phyloP scores from a whole-genome alignment of 2,329 filamentous ascomycete species.

The Aspergillus persii region DNA sequence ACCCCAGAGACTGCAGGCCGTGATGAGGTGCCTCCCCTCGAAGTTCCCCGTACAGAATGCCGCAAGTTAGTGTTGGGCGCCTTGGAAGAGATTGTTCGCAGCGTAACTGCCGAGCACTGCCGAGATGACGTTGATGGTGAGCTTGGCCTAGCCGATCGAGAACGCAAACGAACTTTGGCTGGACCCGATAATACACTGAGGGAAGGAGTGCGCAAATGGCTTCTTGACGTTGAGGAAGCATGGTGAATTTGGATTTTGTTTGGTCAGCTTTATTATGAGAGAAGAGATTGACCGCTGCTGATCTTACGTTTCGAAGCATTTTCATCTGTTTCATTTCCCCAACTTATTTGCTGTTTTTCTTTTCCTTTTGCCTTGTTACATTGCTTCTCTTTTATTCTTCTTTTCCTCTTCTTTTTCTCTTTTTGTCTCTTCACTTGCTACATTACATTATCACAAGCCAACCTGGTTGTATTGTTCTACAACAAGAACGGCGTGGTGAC shows the following conservation, averaged over 20 bases:
- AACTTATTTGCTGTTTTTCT: not conserved
- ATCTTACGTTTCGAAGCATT: not conserved
- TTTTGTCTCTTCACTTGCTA: no score
- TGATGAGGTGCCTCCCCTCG: constrained; percentile 36
- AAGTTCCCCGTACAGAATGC: constrained; percentile 53
- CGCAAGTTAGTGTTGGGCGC: constrained; percentile 56
- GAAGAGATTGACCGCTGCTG: not conserved
- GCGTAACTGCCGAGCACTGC: constrained; percentile 51
- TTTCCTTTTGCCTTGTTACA: not conserved
- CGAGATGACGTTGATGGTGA: constrained; percentile 39
- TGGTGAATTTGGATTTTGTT: constrained; percentile 26
- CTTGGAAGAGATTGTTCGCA: constrained; percentile 55
- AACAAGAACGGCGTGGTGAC: not conserved
- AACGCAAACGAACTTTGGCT: constrained; percentile 32
- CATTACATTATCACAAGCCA: not conserved
- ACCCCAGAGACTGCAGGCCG: constrained; percentile 20
- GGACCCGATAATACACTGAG: constrained; percentile 52
- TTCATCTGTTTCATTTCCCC: not conserved
- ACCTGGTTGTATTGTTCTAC: no score
- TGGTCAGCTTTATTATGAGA: not conserved
- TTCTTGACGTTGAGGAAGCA: constrained; percentile 49
- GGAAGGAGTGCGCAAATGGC: constrained; percentile 57
- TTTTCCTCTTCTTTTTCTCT: not conserved
- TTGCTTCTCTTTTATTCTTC: not conserved
- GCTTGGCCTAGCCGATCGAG: constrained; percentile 30